Conservation (phyloP, 2,329 filamentous ascomycete species). For the Xylaria sp. region DNA sequence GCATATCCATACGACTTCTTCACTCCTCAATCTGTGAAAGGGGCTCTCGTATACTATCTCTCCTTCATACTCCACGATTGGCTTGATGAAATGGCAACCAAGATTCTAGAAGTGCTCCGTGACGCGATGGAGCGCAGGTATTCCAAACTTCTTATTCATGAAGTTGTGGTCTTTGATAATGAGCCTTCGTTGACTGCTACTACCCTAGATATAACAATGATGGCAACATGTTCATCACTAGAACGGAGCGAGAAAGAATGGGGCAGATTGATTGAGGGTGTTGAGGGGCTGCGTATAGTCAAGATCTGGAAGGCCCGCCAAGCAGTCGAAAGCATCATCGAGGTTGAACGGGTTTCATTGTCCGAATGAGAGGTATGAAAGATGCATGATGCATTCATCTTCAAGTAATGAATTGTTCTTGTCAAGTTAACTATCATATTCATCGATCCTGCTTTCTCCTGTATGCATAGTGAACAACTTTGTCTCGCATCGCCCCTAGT, state of each 20-base stretch:
- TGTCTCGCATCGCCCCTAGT: too few relatives aligned
- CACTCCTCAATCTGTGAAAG: conserved; percentile 18
- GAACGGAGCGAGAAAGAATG: background rate
- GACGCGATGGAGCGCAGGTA: background rate
- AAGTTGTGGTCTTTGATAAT: background rate
- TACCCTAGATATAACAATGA: background rate
- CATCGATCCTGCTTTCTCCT: too few relatives aligned
- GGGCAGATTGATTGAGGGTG: background rate
- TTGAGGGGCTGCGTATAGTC: background rate
- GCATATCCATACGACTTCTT: conserved; percentile 23
- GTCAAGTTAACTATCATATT: too few relatives aligned
- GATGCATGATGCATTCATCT: background rate
- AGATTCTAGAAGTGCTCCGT: background rate
- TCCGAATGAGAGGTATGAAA: background rate
- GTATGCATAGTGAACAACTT: too few relatives aligned
- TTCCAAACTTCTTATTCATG: background rate
- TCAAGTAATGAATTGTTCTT: too few relatives aligned
- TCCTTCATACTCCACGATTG: conserved; percentile 21
- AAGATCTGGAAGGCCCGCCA: background rate
- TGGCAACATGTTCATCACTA: background rate
- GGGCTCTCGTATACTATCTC: conserved; percentile 8
- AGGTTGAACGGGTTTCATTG: background rate
- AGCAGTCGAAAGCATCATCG: background rate
- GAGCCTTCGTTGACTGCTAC: background rate
- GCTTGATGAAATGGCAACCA: conserved; percentile 9